phyloP scores from a whole-genome alignment of 2,329 filamentous ascomycete genomes.

The Aspergillus sp. region DNA sequence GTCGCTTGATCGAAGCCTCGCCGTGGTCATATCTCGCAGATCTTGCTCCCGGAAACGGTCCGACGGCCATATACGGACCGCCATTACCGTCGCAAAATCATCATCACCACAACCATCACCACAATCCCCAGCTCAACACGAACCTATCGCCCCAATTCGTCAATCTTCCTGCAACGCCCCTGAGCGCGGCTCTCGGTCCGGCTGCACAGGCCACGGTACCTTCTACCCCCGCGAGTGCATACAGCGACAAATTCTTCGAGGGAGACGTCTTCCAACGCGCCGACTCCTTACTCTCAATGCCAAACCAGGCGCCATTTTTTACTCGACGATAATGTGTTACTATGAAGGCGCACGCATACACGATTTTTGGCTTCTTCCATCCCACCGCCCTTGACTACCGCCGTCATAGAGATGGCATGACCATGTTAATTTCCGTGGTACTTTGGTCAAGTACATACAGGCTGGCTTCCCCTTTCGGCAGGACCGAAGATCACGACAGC shows the following conservation, averaged over 20 bases:
- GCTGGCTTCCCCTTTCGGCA: slow-evolving; percentile 1
- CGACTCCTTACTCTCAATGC: slow-evolving; percentile 52
- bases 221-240: slow-evolving; percentile 57
- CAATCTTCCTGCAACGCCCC: slow-evolving; percentile 78
- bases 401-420: background rate
- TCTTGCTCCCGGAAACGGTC: slow-evolving; percentile 38
- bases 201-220: slow-evolving; percentile 89
- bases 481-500: background rate
- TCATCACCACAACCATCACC: slow-evolving; percentile 35
- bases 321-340: slow-evolving; percentile 42
- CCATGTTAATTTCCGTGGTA: background rate
- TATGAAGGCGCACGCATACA: slow-evolving; percentile 41
- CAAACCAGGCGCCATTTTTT: slow-evolving; percentile 47
- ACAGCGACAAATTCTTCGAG: slow-evolving; percentile 54
- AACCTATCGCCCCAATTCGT: slow-evolving; percentile 54
- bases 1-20: slow-evolving; percentile 69
- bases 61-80: slow-evolving; percentile 40
- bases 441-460: background rate
- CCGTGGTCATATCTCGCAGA: slow-evolving; percentile 64
- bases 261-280: slow-evolving; percentile 56
- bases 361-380: slow-evolving; percentile 18
- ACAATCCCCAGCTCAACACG: slow-evolving; percentile 28
- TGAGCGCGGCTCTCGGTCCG: slow-evolving; percentile 86
- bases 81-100: slow-evolving; percentile 37
- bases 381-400: background rate